These are phyloP conservation scores for Aspergillus chevalieri DNA, from an alignment of 2,329 filamentous ascomycete genomes.

Conservation along the genomic window DNA sequence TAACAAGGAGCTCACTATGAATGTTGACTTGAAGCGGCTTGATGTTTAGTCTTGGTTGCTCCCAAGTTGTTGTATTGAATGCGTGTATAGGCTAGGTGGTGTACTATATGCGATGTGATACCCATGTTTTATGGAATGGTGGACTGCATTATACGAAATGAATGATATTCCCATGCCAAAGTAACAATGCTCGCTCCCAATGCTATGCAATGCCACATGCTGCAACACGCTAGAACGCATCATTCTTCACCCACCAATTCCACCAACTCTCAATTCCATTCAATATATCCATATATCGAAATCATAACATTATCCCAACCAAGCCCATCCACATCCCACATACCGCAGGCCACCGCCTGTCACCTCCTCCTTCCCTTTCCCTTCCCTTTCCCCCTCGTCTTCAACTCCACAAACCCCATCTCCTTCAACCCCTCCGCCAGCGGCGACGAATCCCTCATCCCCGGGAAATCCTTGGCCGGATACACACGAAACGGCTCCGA, in stretches of 20 bases:
- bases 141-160: neutral
- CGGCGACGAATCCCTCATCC: constrained; percentile 36
- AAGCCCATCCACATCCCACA: neutral
- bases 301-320: neutral
- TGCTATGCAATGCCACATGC: neutral
- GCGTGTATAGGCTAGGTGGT: neutral
- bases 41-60: constrained; percentile 13
- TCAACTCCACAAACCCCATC: constrained; percentile 37
- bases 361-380: constrained; percentile 26
- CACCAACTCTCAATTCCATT: no score
- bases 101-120: neutral
- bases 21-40: constrained; percentile 14
- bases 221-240: neutral
- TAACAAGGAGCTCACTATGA: constrained; percentile 10
- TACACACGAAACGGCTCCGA: constrained; percentile 39
- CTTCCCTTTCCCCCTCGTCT: constrained; percentile 33
- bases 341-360: neutral
- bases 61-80: neutral
- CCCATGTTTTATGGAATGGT: neutral
- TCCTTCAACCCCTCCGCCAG: constrained; percentile 35
- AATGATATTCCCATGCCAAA: neutral
- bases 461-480: constrained; percentile 40
- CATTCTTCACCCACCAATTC: no score
- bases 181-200: no score
- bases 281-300: no score